These are phyloP conservation scores for Termitomyces sp. DNA, from an alignment of 768 basidiomycete species.

Conservation along the genomic window DNA sequence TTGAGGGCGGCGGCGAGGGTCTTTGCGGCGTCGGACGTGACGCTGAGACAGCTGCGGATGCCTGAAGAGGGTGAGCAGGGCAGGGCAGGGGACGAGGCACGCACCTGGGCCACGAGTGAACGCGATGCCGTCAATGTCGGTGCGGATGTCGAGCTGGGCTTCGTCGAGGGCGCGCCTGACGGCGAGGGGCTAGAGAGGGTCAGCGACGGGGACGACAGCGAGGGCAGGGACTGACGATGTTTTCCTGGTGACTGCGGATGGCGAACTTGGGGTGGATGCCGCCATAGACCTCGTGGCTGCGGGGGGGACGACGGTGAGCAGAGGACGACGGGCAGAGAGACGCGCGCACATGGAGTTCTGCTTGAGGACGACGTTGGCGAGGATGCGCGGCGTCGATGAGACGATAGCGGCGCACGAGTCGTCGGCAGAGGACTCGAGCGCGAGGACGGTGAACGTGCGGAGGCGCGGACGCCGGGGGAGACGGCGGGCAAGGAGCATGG, in stretches of 20 bases:
- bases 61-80: conserved; percentile 27
- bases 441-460: conserved; percentile 55
- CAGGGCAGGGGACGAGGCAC: too few species aligned
- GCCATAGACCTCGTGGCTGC: conserved; percentile 53
- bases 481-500: neutral
- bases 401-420: conserved; percentile 92
- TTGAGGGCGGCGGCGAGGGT: conserved; percentile 70
- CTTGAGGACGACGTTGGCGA: conserved; percentile 83
- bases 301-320: neutral
- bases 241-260: conserved; percentile 70
- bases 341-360: conserved; percentile 61
- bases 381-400: conserved; percentile 57
- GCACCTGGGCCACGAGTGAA: conserved; percentile 75
- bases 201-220: neutral
- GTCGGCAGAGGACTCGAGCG: conserved; percentile 86
- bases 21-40: conserved; percentile 80
- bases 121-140: conserved; percentile 79
- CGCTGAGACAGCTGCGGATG: conserved; percentile 75
- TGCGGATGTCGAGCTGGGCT: conserved; percentile 46
- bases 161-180: conserved; percentile 63
- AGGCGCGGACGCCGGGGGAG: conserved; percentile 8
- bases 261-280: conserved; percentile 81
- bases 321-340: neutral
- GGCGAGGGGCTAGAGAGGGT: conserved; percentile 55
- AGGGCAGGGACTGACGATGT: conserved; percentile 47